Evolutionary conservation across 1,139 yeast species (phyloP), one percentile per base, ranked within the genome.

Genomic region (Kodamaea sp.): DNA sequence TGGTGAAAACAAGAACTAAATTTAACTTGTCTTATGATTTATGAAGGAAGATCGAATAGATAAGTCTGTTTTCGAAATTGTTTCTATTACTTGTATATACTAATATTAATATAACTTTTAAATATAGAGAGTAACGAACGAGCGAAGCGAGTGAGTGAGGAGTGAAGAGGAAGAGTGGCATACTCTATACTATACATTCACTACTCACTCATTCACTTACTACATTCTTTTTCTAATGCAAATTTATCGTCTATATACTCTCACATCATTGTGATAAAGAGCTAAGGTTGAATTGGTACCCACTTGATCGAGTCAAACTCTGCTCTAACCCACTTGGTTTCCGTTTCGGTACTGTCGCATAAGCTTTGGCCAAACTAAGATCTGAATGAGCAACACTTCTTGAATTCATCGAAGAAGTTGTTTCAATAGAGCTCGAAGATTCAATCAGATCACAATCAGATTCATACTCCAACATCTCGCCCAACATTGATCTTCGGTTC

Each of bases 381-480:
- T 48, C 49, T 1, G 53, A 48, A 10, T 44, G 46, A 7, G 43
- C 36, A 4, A 43, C 32, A 37, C 52, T 51, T 22, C 11, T 28
- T 2, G 37, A 30, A 28, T 27, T 24, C 11, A 32, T 12, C 8
- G 8, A 31, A 31, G 10, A 11, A 2, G 29, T 11, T 15, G 10
- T 26, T 25, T 35, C 31, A 12, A 10, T 23, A n/a, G 33, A 34
- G 9, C 32, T 33, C 5, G 50, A 35, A 6, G 50, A 35, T 11
- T 10, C 27, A 11, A 37, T 40, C 49, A 46, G 47, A 24, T 52
- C 61, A n/a, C 50, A 55, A 32, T 60, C 67, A 2, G 75, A 69
- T 26, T 60, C 64, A 43, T 70, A 70, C 40, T 70, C 76, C 40
- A 71, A 58, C 77, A 71, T 70, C 10, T 70, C 75, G 20, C 74